Evolutionary conservation across 306 rosid genomes (phyloP), one percentile per base, ranked within the genome.

Genomic region (Cucurbita moschata): DNA sequence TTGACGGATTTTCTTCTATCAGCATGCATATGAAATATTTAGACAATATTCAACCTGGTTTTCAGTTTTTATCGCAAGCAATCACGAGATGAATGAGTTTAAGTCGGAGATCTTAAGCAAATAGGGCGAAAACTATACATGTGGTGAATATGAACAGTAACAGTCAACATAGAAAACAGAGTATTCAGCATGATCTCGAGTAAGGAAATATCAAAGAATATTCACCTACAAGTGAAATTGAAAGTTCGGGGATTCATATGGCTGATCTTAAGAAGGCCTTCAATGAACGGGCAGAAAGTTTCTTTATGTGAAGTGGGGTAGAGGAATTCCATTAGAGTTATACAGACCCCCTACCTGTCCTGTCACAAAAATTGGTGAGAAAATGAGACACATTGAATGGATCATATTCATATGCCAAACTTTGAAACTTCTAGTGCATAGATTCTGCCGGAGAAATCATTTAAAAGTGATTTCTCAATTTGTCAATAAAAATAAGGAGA

Each of bases 321-420:
- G 43, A 49, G 15, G 23, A 37, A 35, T 35, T 72, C 63, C 63
- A 72, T 53, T 54, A 53, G 63, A 49, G 60, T 19, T 47, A 39
- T 9, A 16, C 1, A 52, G 52, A 53, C 71, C 23, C 71, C 23
- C 67, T 56, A 49, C 59, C 47, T 9, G 55, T 70, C 3, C 82
- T 14, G 63, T 84, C 87, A 86, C 81, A 60, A 3, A 77, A 67
- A 54, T 21, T 77, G 79, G 82, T 49, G 50, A 54, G 18, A 53
- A 14, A 68, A 68, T 23, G 60, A 73, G 69, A 64, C 15, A 59
- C 76, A 39, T 30, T 78, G 49, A 14, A 21, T 72, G 66, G 77
- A 66, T 71, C 79, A 47, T 21, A 21, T 71, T 52, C 14, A 14
- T 47, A 68, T 68, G 46, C 64, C 4, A 21, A 9, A 16, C 46